Percentiles rank a stretch among this genome's conserved stretches.
phyloP scores from a whole-genome alignment of 176 grass and related monocot species.

The Stipa capillata region DNA sequence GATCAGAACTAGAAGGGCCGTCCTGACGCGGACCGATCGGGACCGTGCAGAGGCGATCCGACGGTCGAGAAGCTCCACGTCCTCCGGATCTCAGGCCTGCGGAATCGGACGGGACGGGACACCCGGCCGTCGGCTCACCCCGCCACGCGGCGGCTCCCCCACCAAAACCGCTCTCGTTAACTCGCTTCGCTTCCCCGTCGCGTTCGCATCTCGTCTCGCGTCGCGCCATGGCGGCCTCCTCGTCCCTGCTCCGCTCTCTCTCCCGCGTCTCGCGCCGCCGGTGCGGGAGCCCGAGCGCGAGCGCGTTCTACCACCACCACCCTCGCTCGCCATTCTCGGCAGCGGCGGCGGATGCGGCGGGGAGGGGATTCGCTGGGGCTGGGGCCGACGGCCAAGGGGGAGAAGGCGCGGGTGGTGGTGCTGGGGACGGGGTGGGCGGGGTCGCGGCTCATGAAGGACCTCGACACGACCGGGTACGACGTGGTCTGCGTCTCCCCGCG shows the following conservation, averaged over 20 bases:
- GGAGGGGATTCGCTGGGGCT: conserved; percentile 37
- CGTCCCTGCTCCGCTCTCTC: conserved; percentile 30
- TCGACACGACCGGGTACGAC: conserved; percentile 70
- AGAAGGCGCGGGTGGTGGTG: conserved; percentile 85
- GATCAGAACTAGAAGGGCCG: not conserved
- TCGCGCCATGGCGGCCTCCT: conserved; percentile 27
- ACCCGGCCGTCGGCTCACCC: not conserved
- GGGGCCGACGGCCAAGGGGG: conserved; percentile 55
- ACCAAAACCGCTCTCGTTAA: not conserved
- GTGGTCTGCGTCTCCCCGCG: conserved; percentile 91
- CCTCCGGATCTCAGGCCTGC: not conserved
- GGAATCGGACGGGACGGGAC: conserved; percentile 17
- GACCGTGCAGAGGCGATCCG: conserved; percentile 20
- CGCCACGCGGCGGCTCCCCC: conserved; percentile 2
- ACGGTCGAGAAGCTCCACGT: not conserved
- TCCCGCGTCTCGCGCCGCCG: conserved; percentile 5
- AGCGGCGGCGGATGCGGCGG: not conserved
- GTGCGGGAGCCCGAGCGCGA: not conserved
- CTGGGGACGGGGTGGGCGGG: conserved; percentile 94
- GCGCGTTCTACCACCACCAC: not conserved
- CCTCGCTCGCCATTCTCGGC: conserved; percentile 9
- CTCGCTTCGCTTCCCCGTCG: not conserved
- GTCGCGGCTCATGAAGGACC: conserved; percentile 76
- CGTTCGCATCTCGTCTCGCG: not conserved
- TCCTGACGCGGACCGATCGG: not conserved